Conservation (phyloP, 2,329 filamentous ascomycete genomes). For the Aspergillus caelatus region DNA sequence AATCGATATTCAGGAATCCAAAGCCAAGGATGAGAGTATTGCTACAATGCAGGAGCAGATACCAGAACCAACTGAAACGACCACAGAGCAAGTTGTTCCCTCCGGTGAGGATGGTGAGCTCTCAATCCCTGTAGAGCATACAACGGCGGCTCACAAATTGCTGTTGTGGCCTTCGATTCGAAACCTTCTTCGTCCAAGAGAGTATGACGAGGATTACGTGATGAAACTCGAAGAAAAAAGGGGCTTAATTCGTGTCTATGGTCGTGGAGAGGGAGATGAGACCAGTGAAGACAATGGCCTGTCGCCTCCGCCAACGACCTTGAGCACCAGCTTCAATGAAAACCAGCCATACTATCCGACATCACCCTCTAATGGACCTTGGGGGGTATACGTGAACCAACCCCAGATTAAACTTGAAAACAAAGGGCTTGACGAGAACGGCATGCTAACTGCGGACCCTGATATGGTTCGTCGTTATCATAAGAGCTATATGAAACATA, state of each 20-base stretch:
- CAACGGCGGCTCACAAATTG: constrained; percentile 83
- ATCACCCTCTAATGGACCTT: constrained; percentile 49
- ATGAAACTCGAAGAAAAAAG: constrained; percentile 74
- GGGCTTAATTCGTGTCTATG: constrained; percentile 74
- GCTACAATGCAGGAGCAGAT: constrained; percentile 10
- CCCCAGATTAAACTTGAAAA: constrained; percentile 36
- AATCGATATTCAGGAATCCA: constrained; percentile 14
- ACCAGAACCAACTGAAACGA: constrained; percentile 1
- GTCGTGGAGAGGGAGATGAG: constrained; percentile 74
- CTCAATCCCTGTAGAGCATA: constrained; percentile 81
- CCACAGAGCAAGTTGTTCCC: constrained; percentile 17
- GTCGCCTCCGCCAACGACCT: constrained; percentile 32
- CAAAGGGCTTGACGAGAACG: constrained; percentile 54
- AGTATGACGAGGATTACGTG: constrained; percentile 70
- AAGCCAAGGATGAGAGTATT: constrained; percentile 17
- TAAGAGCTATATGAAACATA: constrained; percentile 60
- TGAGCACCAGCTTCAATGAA: constrained; percentile 30
- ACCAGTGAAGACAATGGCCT: constrained; percentile 53
- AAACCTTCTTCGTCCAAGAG: constrained; percentile 60
- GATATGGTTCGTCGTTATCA: constrained; percentile 55
- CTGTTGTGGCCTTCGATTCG: constrained; percentile 72
- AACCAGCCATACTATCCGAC: constrained; percentile 33
- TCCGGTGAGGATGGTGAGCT: constrained; percentile 56
- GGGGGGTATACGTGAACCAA: constrained; percentile 49
- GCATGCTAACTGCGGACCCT: constrained; percentile 57